These are phyloP conservation scores for Wickerhamomyces kurtzmanii DNA, from an alignment of 805 yeast genomes.

Conservation along the genomic window DNA sequence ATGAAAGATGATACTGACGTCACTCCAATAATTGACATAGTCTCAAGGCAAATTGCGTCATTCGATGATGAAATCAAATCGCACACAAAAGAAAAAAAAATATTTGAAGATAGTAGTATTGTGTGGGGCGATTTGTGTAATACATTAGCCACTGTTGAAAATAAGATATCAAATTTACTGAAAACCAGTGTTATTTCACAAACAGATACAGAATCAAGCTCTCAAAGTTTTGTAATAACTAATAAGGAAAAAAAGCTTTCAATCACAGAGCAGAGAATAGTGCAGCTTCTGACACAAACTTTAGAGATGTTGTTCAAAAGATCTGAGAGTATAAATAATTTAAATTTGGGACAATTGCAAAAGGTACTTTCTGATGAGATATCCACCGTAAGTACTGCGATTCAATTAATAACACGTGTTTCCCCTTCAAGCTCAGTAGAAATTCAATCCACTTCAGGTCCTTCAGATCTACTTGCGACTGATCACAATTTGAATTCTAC, in stretches of 20 bases:
- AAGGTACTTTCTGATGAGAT: too few relatives aligned
- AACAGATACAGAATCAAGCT: constrained; percentile 3
- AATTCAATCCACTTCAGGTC: too few relatives aligned
- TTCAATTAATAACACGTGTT: too few relatives aligned
- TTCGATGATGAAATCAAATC: constrained; percentile 7
- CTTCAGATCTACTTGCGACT: too few relatives aligned
- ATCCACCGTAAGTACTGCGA: too few relatives aligned
- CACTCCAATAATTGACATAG: constrained; percentile 8
- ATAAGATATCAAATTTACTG: constrained; percentile 9
- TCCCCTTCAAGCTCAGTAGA: too few relatives aligned
- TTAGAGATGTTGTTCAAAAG: too few relatives aligned
- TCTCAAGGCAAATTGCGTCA: constrained; percentile 11
- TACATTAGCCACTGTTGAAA: constrained; percentile 9
- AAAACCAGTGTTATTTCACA: constrained; percentile 1
- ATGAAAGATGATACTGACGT: neutral
- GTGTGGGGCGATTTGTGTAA: constrained; percentile 13
- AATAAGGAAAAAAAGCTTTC: constrained; percentile 4
- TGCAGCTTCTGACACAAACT: constrained; percentile 6
- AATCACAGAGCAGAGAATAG: constrained; percentile 3
- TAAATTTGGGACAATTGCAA: too few relatives aligned
- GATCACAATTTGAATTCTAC: too few relatives aligned
- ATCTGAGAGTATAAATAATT: too few relatives aligned
- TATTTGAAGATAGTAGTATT: constrained; percentile 8
- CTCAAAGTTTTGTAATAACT: constrained; percentile 1
- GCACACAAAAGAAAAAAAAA: constrained; percentile 5